A percentile compares a stretch with the other conserved stretches of the same genome.
These are phyloP conservation scores for Aspergillus leporis DNA, from an alignment of 495 filamentous ascomycete genomes.

Conservation along the genomic window DNA sequence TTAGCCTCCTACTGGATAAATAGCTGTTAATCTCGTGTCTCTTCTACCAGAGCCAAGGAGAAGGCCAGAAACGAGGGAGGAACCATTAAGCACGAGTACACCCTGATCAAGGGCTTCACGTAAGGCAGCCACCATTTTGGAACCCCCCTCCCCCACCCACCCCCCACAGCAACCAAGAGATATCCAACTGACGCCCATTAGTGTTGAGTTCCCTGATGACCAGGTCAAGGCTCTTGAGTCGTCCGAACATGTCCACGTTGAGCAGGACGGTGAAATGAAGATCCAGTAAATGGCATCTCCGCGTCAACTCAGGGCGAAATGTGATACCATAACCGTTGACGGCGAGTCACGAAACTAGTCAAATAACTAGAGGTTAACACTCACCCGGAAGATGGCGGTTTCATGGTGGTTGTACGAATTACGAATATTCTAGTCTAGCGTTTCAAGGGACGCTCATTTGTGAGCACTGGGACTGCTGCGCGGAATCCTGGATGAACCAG, in stretches of 20 bases:
- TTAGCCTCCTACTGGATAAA: not conserved
- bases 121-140: constrained; percentile 45
- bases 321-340: not conserved
- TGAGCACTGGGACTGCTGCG: constrained; percentile 7
- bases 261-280: constrained; percentile 67
- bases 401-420: constrained; percentile 1
- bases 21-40: constrained; percentile 12
- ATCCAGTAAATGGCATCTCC: constrained; percentile 60
- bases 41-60: constrained; percentile 66
- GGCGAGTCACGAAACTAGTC: not conserved
- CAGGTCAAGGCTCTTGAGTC: constrained; percentile 59
- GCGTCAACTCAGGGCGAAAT: not conserved
- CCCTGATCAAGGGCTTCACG: constrained; percentile 88
- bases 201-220: constrained; percentile 73
- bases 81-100: constrained; percentile 78
- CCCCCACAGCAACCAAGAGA: not conserved
- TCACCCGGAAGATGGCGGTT: not conserved
- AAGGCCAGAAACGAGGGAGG: constrained; percentile 69
- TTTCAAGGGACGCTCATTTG: not conserved
- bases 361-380: not conserved
- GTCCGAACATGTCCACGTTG: constrained; percentile 73
- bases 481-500: not conserved
- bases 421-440: constrained; percentile 2
- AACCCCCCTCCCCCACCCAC: not conserved
- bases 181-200: constrained; percentile 36